Evolutionary conservation across 176 grass and related monocot genomes (phyloP).

Genomic region (Panicum miliaceum): DNA sequence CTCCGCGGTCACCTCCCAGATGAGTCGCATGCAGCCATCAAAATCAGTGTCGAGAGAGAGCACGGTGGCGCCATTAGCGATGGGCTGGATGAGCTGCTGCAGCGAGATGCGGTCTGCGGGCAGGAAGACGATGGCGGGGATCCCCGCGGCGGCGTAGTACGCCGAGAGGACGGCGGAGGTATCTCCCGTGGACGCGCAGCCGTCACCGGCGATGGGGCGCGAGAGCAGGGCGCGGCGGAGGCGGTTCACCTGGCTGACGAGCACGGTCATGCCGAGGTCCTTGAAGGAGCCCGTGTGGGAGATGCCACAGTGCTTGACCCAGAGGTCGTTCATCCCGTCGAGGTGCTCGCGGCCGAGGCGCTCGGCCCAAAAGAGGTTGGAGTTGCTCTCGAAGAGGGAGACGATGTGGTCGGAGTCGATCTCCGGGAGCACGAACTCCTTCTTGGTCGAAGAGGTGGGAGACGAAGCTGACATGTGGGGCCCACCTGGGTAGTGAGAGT

Average conservation of each 20-base stretch:
- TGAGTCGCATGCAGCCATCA: constrained; percentile 75
- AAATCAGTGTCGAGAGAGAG: constrained; percentile 74
- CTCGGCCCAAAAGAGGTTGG: constrained; percentile 85
- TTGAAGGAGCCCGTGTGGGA: constrained; percentile 90
- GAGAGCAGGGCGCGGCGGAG: constrained; percentile 61
- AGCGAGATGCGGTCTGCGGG: constrained; percentile 69
- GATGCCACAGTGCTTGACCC: constrained; percentile 91
- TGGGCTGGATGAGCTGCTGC: constrained; percentile 81
- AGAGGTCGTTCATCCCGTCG: constrained; percentile 77
- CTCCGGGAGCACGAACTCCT: constrained; percentile 79
- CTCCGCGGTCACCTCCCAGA: constrained; percentile 70
- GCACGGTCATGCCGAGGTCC: constrained; percentile 90
- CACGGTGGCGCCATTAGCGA: constrained; percentile 72
- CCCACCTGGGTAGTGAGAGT: no score
- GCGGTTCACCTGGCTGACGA: constrained; percentile 83
- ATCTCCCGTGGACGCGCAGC: constrained; percentile 74
- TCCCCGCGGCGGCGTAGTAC: constrained; percentile 66
- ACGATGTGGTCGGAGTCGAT: constrained; percentile 82
- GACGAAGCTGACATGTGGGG: no score
- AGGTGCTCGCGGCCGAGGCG: constrained; percentile 75
- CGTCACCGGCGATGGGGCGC: constrained; percentile 63
- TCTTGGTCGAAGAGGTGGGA: no score
- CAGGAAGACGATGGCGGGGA: constrained; percentile 77
- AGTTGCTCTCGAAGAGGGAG: constrained; percentile 82
- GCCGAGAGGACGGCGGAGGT: constrained; percentile 77